These are phyloP conservation scores for Scheffersomyces ergatensis DNA, from an alignment of 805 yeast genomes.

Conservation along the genomic window DNA sequence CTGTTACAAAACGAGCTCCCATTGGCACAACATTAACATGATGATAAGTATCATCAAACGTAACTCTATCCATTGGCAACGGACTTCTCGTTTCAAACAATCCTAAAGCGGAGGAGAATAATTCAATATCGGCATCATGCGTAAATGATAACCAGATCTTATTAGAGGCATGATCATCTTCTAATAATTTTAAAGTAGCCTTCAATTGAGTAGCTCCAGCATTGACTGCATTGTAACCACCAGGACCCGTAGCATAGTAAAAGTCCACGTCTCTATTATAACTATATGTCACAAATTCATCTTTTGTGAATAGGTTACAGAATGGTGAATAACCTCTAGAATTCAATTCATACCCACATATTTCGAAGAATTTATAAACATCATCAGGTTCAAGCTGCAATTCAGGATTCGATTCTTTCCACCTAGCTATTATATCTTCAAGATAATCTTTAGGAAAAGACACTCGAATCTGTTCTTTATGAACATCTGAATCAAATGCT, in stretches of 20 bases:
- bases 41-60: constrained; percentile 47
- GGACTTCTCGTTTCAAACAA: constrained; percentile 42
- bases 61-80: constrained; percentile 45
- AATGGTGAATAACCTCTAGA: constrained; percentile 65
- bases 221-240: constrained; percentile 53
- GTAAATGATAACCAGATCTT: constrained; percentile 68
- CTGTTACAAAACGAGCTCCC: constrained; percentile 39
- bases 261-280: constrained; percentile 58
- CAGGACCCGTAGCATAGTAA: constrained; percentile 65
- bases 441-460: constrained; percentile 38
- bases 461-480: constrained; percentile 1
- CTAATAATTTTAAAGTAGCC: constrained; percentile 47
- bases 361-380: constrained; percentile 50
- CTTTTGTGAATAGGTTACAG: constrained; percentile 65
- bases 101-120: constrained; percentile 65
- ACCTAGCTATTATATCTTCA: constrained; percentile 51
- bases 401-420: constrained; percentile 55
- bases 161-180: constrained; percentile 39
- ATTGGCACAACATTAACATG: constrained; percentile 38
- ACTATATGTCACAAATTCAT: constrained; percentile 62
- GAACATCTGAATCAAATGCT: constrained; percentile 22
- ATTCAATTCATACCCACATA: constrained; percentile 76
- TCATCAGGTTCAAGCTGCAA: constrained; percentile 51
- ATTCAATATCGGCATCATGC: constrained; percentile 69
- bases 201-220: constrained; percentile 55